Percentiles rank a stretch among this genome's conserved stretches.
These are phyloP conservation scores for Warburgia ugandensis DNA, from an alignment of 164 flowering plant species.

Conservation along the genomic window DNA sequence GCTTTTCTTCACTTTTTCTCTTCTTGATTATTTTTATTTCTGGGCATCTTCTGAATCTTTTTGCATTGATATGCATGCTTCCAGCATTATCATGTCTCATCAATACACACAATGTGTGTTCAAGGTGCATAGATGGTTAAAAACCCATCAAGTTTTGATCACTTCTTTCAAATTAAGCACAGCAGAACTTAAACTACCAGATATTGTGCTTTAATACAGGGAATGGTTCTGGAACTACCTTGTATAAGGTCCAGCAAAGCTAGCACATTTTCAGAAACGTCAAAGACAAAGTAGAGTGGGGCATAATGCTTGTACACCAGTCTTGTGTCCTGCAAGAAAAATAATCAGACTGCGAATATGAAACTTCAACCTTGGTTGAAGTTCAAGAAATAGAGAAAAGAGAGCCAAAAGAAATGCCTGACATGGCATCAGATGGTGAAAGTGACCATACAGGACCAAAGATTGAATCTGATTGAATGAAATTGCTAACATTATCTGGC, in stretches of 20 bases:
- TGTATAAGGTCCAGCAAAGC: conserved; percentile 98
- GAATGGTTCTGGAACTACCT: conserved; percentile 37
- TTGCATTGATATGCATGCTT: too few relatives aligned
- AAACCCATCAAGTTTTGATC: too few relatives aligned
- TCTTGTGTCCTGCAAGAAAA: conserved; percentile 50
- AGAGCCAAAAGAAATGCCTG: background rate
- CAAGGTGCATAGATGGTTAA: too few relatives aligned
- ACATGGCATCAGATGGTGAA: background rate
- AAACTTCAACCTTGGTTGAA: too few relatives aligned
- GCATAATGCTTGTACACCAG: conserved; percentile 94
- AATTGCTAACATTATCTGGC: conserved; percentile 83
- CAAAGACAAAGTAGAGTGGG: conserved; percentile 83
- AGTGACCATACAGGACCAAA: conserved; percentile 64
- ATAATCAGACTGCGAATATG: background rate
- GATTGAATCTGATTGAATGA: conserved; percentile 56
- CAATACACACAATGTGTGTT: too few relatives aligned
- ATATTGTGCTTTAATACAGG: too few relatives aligned
- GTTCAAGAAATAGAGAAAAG: background rate
- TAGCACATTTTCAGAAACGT: conserved; percentile 87
- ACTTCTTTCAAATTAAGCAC: too few relatives aligned
- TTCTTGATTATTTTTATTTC: too few relatives aligned
- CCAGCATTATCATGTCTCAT: too few relatives aligned
- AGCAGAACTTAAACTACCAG: too few relatives aligned
- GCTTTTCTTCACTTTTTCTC: too few relatives aligned
- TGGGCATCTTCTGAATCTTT: too few relatives aligned